Percentiles rank a stretch among this genome's conserved stretches.
phyloP scores from a whole-genome alignment of 2,329 filamentous ascomycete genomes.

The Aspergillus fijiensis region DNA sequence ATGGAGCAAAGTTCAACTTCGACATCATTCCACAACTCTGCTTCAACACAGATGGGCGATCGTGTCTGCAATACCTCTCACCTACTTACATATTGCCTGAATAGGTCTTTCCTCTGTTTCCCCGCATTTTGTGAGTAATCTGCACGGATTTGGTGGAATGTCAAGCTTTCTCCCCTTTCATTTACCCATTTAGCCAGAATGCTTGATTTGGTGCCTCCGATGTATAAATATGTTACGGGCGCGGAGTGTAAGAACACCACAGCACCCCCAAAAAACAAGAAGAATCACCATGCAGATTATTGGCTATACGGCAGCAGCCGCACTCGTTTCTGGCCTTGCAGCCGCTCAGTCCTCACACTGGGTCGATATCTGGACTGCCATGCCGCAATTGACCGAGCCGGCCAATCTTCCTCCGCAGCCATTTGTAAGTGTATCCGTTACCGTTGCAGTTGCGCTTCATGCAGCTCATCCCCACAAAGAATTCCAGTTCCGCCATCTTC shows the following conservation, averaged over 20 bases:
- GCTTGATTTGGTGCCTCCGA: neutral
- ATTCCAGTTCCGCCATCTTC: slow-evolving; percentile 56
- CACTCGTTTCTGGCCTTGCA: neutral
- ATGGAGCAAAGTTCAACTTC: too few species aligned
- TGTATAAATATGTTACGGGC: neutral
- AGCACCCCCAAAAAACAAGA: neutral
- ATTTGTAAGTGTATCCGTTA: slow-evolving; percentile 49
- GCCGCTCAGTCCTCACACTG: slow-evolving; percentile 43
- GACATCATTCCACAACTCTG: too few species aligned
- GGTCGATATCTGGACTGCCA: slow-evolving; percentile 64
- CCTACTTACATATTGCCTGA: neutral
- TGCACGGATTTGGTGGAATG: neutral
- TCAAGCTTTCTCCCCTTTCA: neutral
- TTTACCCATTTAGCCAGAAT: slow-evolving; percentile 5
- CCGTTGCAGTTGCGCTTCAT: slow-evolving; percentile 12
- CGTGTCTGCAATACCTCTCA: too few species aligned
- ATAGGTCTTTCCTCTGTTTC: neutral
- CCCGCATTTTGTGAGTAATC: neutral
- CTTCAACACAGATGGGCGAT: too few species aligned
- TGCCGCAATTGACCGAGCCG: slow-evolving; percentile 65
- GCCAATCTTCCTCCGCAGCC: slow-evolving; percentile 61
- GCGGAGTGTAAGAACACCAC: neutral
- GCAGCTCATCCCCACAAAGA: slow-evolving; percentile 37
- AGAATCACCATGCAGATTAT: neutral
- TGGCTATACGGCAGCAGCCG: too few species aligned